Base-by-base conservation (phyloP, 2,329 filamentous ascomycete genomes). In the Mycosphaerella sp. region DNA sequence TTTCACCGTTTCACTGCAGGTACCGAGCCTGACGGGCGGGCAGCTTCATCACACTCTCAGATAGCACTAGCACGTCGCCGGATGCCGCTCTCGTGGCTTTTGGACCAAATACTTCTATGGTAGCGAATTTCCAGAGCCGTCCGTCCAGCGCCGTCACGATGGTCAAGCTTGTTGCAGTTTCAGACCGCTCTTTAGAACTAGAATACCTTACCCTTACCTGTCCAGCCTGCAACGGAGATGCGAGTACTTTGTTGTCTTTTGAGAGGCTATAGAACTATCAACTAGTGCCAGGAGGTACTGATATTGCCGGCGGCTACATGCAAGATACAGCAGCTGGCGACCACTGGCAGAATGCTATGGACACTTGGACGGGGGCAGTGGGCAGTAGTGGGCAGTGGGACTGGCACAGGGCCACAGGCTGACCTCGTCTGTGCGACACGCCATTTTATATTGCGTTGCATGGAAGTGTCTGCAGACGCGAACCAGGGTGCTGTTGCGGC, bases 261-360 rank as follows among this genome's bases (percentile, higher is more conserved):
- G 30, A 34, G 30, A 34, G 13, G 30, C 30, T 34, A 34, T 34
- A 27, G 37, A 32, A 17, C 21, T 25, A 25, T n/a, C n/a, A n/a
- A n/a, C n/a, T n/a, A n/a, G n/a, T n/a, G n/a, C n/a, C 6, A 25
- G 21, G 21, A 25, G 21, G 21, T 25, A 25, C 6, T 25, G 3
- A 5, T 25, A 25, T 30, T 27, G 43, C 43, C n/a, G 43, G 28
- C 42, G 28, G 43, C 28, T 28, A n/a, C n/a, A n/a, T n/a, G n/a
- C n/a, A 17, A 37, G n/a, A 40, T n/a, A 17, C 28, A 30, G 28
- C 32, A 37, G 21, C n/a, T 49, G 18, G 47, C 47, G 40, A 32
- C 32, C 36, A 18, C 36, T n/a, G n/a, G n/a, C n/a, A n/a, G n/a
- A n/a, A n/a, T n/a, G n/a, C n/a, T n/a, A n/a, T n/a, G n/a, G n/a